Conservation (phyloP, 2,329 filamentous ascomycete genomes). For the Exophiala sideris region DNA sequence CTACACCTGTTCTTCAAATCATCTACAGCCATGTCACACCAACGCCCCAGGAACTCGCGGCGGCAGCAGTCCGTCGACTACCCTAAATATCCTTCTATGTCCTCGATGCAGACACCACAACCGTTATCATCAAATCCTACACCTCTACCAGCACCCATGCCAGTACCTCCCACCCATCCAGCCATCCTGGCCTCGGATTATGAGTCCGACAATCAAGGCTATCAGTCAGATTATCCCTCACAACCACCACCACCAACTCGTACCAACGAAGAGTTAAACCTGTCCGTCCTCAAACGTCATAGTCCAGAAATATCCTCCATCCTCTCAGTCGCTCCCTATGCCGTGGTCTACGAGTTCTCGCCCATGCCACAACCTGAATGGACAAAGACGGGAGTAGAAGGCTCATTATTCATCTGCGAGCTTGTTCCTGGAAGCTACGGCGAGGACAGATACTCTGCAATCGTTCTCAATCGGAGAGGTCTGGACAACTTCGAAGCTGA, state of each 20-base stretch:
- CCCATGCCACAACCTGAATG: constrained; percentile 60
- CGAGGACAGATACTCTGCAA: constrained; percentile 55
- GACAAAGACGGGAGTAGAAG: constrained; percentile 84
- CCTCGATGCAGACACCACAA: constrained; percentile 14
- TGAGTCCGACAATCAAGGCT: constrained; percentile 61
- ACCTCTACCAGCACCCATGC: constrained; percentile 7
- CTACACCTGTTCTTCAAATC: background rate
- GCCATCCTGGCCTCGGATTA: constrained; percentile 50
- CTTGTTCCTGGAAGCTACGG: constrained; percentile 43
- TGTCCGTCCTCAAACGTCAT: constrained; percentile 77
- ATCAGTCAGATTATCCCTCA: constrained; percentile 40
- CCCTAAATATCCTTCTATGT: constrained; percentile 26
- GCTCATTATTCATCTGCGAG: constrained; percentile 83
- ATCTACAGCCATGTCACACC: constrained; percentile 22
- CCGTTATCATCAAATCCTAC: constrained; percentile 1
- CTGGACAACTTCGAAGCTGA: constrained; percentile 68
- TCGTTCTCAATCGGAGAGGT: constrained; percentile 69
- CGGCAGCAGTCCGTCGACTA: constrained; percentile 29
- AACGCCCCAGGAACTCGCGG: constrained; percentile 22
- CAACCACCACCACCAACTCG: constrained; percentile 49
- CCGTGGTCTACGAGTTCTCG: constrained; percentile 79
- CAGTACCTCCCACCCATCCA: constrained; percentile 4
- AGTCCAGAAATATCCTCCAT: constrained; percentile 70
- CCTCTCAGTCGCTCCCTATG: constrained; percentile 77
- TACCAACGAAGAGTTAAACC: constrained; percentile 82